phyloP scores from a whole-genome alignment of 306 rosid genomes.

The Prunus davidiana region DNA sequence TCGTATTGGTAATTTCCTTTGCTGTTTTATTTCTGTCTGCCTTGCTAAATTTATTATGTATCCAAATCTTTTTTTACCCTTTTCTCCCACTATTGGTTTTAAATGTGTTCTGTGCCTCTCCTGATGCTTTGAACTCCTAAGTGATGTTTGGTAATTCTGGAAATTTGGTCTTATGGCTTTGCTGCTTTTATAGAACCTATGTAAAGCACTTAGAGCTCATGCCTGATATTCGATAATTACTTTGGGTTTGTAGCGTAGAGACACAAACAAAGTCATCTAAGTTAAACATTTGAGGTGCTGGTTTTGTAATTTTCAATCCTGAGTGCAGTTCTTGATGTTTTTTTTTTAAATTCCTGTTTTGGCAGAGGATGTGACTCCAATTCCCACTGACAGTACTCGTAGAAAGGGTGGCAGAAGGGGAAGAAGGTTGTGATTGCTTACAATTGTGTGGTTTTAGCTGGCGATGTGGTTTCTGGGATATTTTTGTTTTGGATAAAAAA shows the following conservation, averaged over 20 bases:
- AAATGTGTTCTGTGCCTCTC: not conserved
- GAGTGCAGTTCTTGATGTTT: not conserved
- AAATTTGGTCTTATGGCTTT: not conserved
- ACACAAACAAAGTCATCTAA: not conserved
- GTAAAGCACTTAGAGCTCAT: not conserved
- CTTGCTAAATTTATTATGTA: not conserved
- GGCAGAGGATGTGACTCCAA: slow-evolving; percentile 55
- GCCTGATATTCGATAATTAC: not conserved
- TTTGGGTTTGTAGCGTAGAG: not conserved
- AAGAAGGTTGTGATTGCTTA: slow-evolving; percentile 36
- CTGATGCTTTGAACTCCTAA: not conserved
- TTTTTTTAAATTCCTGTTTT: not conserved
- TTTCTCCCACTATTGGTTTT: not conserved
- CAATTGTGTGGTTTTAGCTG: not conserved
- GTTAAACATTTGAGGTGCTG: not conserved
- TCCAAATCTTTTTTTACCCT: not conserved
- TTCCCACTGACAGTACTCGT: slow-evolving; percentile 51
- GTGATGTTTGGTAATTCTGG: not conserved
- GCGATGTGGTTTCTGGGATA: not conserved
- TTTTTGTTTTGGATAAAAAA: not conserved
- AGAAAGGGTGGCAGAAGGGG: slow-evolving; percentile 60
- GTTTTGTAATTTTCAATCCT: not conserved
- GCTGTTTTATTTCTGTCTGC: not conserved
- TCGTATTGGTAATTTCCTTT: slow-evolving; percentile 37
- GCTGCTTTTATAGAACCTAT: not conserved